Conservation (phyloP, 164 flowering plant genomes). For the Vitis vinifera region ASM3070453v1 NC_081815.1:5425501-5426000, state of each 20-base stretch:
- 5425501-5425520: background rate
- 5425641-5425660: slow-evolving; percentile 11
- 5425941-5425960: slow-evolving; percentile 14
- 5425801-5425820: slow-evolving; percentile 13
- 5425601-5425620: slow-evolving; percentile 1
- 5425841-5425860: slow-evolving; percentile 53
- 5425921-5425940: slow-evolving; percentile 15
- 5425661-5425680: slow-evolving; percentile 6
- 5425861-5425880: slow-evolving; percentile 46
- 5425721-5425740: background rate
- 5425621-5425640: background rate
- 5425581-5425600: slow-evolving; percentile 7
- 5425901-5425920: slow-evolving; percentile 11
- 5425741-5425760: background rate
- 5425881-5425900: slow-evolving; percentile 29
- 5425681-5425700: background rate
- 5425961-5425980: slow-evolving; percentile 8
- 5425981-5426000: slow-evolving; percentile 2
- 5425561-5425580: slow-evolving; percentile 5
- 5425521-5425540: slow-evolving; percentile 9
- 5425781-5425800: slow-evolving; percentile 11
- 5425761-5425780: slow-evolving; percentile 8
- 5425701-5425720: background rate
- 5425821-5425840: slow-evolving; percentile 2
- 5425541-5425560: slow-evolving; percentile 12